Conservation (phyloP, 306 rosid genomes). For the Sechiopsis laciniata region DNA sequence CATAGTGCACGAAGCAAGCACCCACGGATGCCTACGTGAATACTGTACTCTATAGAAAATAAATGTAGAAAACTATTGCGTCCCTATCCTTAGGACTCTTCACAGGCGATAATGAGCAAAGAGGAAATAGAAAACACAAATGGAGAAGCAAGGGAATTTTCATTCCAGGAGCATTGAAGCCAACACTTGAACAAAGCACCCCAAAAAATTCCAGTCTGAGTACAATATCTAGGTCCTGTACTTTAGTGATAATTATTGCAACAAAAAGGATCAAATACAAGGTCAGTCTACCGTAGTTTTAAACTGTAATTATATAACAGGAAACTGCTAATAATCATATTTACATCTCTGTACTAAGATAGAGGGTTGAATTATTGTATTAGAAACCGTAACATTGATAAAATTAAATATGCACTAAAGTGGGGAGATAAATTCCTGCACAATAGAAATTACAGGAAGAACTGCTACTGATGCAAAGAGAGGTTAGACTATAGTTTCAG, state of each 20-base stretch:
- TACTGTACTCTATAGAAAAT: background rate
- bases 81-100: background rate
- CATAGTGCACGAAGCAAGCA: slow-evolving; percentile 20
- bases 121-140: background rate
- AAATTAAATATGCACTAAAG: background rate
- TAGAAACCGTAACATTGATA: background rate
- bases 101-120: background rate
- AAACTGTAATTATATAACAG: background rate
- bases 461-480: background rate
- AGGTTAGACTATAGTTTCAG: background rate
- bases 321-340: background rate
- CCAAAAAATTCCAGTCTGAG: background rate
- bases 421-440: background rate
- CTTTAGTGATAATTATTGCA: background rate
- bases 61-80: background rate
- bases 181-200: no score
- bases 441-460: slow-evolving; percentile 1
- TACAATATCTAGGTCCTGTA: background rate
- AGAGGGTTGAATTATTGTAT: background rate
- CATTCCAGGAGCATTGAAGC: background rate
- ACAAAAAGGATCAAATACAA: background rate
- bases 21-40: background rate
- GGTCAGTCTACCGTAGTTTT: background rate
- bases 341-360: background rate
- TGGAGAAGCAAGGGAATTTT: background rate